Base-by-base conservation (phyloP, 352 stramenopile genomes). In the Pythium vanterpoolii region DNA sequence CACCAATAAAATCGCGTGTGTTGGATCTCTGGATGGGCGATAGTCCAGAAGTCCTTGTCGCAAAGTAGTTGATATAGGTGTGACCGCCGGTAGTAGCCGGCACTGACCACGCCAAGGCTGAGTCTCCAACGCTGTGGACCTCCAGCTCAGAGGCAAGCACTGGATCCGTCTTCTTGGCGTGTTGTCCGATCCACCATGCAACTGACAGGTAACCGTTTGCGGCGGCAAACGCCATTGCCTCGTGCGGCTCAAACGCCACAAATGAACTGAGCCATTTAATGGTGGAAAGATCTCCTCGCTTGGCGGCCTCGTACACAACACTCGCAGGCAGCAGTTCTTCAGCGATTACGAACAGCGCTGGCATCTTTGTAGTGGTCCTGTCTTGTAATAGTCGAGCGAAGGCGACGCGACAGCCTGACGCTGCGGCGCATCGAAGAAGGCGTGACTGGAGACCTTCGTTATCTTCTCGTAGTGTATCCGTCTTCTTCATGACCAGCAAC, bases 151-250 rank as follows among this genome's bases (percentile, higher is more conserved):
- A 16, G 3, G 9, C 40, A 27, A 19, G 19, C 6, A 26, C 19
- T 5, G 14, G 14, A 14, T 49, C 28, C 47, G 66, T n/a, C 60
- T 71, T 16, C 54, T 68, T 34, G 1, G 44, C 24, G 8, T 18
- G 11, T 51, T 61, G 51, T 60, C 62, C 23, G 49, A 78, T 65
- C 70, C 64, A 75, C 24, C 66, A 66, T 16, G 79, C 64, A 1
- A 81, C 33, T 6, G 77, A 56, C 9, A 83, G 5, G 39, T 77
- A 52, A 2, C 69, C 71, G 9, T 70, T 72, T n/a, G 68, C 72
- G 0, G 72, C 76, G 2, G 76, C 73, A 5, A 70, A 43, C 6
- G 76, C 71, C 71, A 86, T 83, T 0, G 73, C 71, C 18, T 80
- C 65, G 8, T 57, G 57, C 1, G 48, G 14, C 0, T 11, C 26